Evolutionary conservation across 1,139 yeast species (phyloP).

Genomic region (Insectozyma bohioensis): DNA sequence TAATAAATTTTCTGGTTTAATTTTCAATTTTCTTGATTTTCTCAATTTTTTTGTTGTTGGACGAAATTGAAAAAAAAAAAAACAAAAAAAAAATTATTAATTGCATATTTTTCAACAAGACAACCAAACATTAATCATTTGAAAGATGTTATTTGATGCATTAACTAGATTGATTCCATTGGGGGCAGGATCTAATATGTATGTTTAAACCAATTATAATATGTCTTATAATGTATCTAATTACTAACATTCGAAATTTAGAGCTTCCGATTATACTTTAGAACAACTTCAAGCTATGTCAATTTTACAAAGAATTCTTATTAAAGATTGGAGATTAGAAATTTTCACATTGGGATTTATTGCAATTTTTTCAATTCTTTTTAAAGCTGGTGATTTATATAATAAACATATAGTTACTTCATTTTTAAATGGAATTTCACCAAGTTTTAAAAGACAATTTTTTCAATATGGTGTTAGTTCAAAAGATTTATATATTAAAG

Average conservation of each 20-base stretch:
- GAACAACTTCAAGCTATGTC: conserved; percentile 55
- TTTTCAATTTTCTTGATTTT: too few relatives aligned
- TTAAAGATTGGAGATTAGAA: conserved; percentile 80
- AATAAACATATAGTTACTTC: conserved; percentile 57
- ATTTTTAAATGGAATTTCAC: conserved; percentile 47
- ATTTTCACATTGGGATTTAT: conserved; percentile 53
- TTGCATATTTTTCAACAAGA: too few relatives aligned
- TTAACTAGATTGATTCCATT: too few relatives aligned
- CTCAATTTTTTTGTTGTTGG: too few relatives aligned
- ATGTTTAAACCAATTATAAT: too few relatives aligned
- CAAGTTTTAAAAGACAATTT: conserved; percentile 62
- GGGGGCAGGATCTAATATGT: too few relatives aligned
- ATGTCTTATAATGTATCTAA: conserved; percentile 1
- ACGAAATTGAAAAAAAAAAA: too few relatives aligned
- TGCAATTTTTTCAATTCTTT: conserved; percentile 41
- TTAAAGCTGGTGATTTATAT: conserved; percentile 56
- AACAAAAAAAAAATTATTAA: too few relatives aligned
- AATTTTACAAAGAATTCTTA: conserved; percentile 47
- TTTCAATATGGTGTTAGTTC: conserved; percentile 74
- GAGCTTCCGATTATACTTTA: conserved; percentile 28
- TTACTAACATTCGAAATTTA: conserved; percentile 10
- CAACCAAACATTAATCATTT: background rate
- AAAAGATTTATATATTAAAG: conserved; percentile 55
- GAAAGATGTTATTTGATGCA: too few relatives aligned
- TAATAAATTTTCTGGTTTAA: too few relatives aligned